phyloP scores from a whole-genome alignment of 176 grass and related monocot species.

The Echinochloa phyllopogon region DNA sequence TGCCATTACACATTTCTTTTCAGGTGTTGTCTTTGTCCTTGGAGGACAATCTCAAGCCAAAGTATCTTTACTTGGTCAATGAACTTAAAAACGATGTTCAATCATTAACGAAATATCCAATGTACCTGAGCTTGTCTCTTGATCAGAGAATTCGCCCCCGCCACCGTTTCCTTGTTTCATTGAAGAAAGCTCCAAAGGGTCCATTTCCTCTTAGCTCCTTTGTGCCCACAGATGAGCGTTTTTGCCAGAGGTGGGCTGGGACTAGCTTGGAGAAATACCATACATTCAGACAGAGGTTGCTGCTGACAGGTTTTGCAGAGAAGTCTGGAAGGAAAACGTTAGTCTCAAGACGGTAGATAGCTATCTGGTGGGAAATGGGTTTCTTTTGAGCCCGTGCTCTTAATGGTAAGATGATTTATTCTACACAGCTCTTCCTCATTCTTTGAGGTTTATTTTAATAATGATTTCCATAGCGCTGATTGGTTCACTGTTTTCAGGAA shows the following conservation, averaged over 20 bases:
- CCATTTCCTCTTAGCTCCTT: slow-evolving; percentile 97
- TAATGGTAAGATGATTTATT: slow-evolving; percentile 37
- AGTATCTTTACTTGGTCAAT: slow-evolving; percentile 88
- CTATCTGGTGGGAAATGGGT: slow-evolving; percentile 21
- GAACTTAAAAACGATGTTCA: slow-evolving; percentile 79
- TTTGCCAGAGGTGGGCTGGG: slow-evolving; percentile 91
- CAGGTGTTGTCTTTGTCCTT: slow-evolving; percentile 94
- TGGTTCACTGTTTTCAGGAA: slow-evolving; percentile 50
- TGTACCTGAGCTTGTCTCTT: slow-evolving; percentile 94
- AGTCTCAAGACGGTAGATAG: slow-evolving; percentile 44
- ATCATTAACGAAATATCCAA: slow-evolving; percentile 89
- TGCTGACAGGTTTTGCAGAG: slow-evolving; percentile 57
- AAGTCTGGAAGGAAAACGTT: slow-evolving; percentile 66
- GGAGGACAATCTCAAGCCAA: slow-evolving; percentile 80
- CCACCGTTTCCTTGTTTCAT: slow-evolving; percentile 83
- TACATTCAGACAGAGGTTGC: slow-evolving; percentile 77
- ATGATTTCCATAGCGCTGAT: slow-evolving; percentile 25
- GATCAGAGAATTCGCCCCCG: slow-evolving; percentile 93
- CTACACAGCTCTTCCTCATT: background rate
- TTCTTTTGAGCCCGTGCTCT: slow-evolving; percentile 18
- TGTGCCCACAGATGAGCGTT: slow-evolving; percentile 80
- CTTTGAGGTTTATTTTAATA: background rate
- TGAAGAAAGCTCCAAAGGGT: slow-evolving; percentile 91
- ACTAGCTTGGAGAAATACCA: slow-evolving; percentile 92
- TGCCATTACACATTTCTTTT: slow-evolving; percentile 37